Base-by-base conservation (phyloP, 2,329 filamentous ascomycete species). In the Arthroderma uncinatum region DNA sequence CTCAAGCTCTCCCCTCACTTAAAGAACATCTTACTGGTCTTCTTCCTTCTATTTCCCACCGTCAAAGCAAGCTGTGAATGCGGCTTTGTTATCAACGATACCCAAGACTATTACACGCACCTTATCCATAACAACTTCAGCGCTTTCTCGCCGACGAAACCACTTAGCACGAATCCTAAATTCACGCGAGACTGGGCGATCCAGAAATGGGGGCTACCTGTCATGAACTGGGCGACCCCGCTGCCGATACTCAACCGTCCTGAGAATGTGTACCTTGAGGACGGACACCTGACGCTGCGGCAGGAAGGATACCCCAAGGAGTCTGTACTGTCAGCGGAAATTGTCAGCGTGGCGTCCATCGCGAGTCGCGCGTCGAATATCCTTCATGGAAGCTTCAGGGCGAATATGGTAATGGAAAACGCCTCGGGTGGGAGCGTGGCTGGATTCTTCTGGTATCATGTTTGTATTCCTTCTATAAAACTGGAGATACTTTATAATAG, bases 361-460 rank as follows among this genome's bases (percentile, higher is more conserved):
- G 62, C 65, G 23, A 63, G 62, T 30, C 55, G 59, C 44, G 59
- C 47, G 14, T 56, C 58, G 9, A 62, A 67, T 55, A 63, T 67
- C 36, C 53, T 63, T 7, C 60, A 67, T 55, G 65, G 65, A 28
- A 67, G 65, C 33, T 68, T 66, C 40, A 59, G 64, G 42, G 57
- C 62, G 9, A 61, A 65, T 39, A 60, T 66, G 50, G 66, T 65
- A 52, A 42, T 67, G 47, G 59, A 64, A 57, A 63, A 64, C 36
- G 63, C 62, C 23, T 57, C 57, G 2, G 65, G 66, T 10, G 66
- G 66, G 19, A 64, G 64, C 21, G 65, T 65, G 57, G 64, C 61
- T 9, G 62, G 62, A 34, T 67, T 68, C 47, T 68, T 68, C 55
- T 68, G 66, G 66, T 68, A 67, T 61, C 62, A 62, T 60, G 66